Percentiles rank a stretch among this genome's conserved stretches.
Evolutionary conservation across 805 yeast species (phyloP).

Genomic region (Citeromyces matritensis): DNA sequence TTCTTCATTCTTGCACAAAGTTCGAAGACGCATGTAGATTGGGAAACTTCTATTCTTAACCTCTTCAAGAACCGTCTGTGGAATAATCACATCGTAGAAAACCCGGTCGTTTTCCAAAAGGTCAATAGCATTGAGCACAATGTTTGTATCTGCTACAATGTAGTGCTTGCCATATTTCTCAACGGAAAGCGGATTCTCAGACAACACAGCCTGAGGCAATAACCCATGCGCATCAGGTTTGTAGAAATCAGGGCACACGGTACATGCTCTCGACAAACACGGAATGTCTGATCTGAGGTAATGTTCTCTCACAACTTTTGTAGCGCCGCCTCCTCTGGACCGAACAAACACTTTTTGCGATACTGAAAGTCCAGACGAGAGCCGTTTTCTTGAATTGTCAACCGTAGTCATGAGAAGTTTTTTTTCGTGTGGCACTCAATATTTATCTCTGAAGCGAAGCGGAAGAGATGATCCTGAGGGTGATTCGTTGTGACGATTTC

Average conservation of each 20-base stretch:
- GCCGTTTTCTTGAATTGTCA: constrained; percentile 19
- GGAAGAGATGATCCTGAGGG: no score
- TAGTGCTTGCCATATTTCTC: constrained; percentile 56
- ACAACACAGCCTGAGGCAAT: constrained; percentile 49
- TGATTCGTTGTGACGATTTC: no score
- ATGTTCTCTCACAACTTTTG: constrained; percentile 88
- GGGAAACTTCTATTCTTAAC: constrained; percentile 81
- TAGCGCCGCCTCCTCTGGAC: constrained; percentile 79
- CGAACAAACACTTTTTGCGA: constrained; percentile 86
- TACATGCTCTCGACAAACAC: constrained; percentile 66
- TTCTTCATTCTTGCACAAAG: constrained; percentile 56
- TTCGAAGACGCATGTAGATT: constrained; percentile 70
- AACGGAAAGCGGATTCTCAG: constrained; percentile 38
- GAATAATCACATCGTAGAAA: constrained; percentile 83
- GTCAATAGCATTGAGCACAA: constrained; percentile 80
- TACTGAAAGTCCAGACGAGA: constrained; percentile 41
- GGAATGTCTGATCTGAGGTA: constrained; percentile 87
- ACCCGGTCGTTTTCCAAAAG: constrained; percentile 63
- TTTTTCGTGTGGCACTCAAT: no score
- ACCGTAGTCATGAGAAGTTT: no score
- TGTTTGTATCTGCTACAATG: constrained; percentile 75
- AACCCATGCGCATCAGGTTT: constrained; percentile 56
- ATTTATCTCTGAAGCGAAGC: no score
- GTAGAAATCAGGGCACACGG: constrained; percentile 35
- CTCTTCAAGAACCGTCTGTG: constrained; percentile 91